Evolutionary conservation across 805 yeast genomes (phyloP).

Genomic region (Wickerhamiella siamensis): DNA sequence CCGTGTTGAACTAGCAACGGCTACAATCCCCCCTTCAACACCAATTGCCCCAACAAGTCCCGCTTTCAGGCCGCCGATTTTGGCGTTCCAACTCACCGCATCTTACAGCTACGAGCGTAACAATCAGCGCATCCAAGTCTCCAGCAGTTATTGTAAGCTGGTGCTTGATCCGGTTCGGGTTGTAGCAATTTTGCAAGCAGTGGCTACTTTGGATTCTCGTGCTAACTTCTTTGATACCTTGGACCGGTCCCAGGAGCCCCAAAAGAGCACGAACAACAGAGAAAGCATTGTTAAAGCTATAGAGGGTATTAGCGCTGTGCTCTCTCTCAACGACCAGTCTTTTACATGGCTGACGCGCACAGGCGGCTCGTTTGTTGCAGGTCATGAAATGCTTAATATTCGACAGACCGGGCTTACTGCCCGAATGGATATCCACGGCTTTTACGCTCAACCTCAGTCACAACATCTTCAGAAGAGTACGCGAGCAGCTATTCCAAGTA

Average conservation of each 20-base stretch:
- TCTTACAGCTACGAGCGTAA: slow-evolving; percentile 1
- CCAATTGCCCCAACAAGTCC: background rate
- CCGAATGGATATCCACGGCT: slow-evolving; percentile 50
- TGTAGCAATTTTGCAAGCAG: background rate
- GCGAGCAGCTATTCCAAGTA: slow-evolving; percentile 21
- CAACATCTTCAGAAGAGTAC: slow-evolving; percentile 19
- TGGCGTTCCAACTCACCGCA: slow-evolving; percentile 5
- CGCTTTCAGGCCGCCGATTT: background rate
- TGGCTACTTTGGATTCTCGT: background rate
- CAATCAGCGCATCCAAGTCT: slow-evolving; percentile 4
- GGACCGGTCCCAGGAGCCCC: background rate
- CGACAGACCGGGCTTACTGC: slow-evolving; percentile 49
- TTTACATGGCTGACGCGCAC: slow-evolving; percentile 47
- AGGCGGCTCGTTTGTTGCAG: slow-evolving; percentile 36
- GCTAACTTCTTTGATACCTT: background rate
- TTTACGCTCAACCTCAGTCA: slow-evolving; percentile 45
- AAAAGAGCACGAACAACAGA: background rate
- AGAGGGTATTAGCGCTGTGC: slow-evolving; percentile 1
- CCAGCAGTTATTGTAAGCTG: slow-evolving; percentile 5
- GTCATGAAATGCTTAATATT: slow-evolving; percentile 61
- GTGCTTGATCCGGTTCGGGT: slow-evolving; percentile 4
- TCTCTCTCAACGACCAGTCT: slow-evolving; percentile 38
- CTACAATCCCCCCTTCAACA: background rate
- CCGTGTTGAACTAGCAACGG: background rate
- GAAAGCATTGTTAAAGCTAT: background rate